Evolutionary conservation across 1,284 basidiomycete species (phyloP).

Genomic region (Ustilago curta): DNA sequence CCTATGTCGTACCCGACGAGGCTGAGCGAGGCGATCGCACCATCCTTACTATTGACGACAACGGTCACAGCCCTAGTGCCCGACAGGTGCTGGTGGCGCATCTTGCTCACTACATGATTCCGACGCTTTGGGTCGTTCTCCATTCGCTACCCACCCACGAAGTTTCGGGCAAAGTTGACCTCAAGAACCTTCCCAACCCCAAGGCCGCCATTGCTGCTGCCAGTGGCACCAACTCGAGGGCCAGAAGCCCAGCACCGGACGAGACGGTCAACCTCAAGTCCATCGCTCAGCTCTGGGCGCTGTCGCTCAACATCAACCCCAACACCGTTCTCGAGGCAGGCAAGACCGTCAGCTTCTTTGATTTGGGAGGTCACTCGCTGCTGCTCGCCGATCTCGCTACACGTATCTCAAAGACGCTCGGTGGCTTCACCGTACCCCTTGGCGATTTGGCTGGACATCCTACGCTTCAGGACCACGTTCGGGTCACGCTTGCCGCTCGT

Average conservation of each 20-base stretch:
- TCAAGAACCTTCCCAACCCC: conserved; percentile 63
- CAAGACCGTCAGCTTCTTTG: conserved; percentile 62
- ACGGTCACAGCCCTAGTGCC: conserved; percentile 63
- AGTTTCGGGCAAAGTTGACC: conserved; percentile 68
- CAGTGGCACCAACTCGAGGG: conserved; percentile 43
- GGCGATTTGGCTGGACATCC: conserved; percentile 60
- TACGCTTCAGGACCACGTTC: conserved; percentile 64
- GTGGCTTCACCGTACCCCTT: conserved; percentile 65
- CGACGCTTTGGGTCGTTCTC: conserved; percentile 65
- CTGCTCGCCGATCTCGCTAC: conserved; percentile 64
- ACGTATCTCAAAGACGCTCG: conserved; percentile 61
- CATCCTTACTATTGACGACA: conserved; percentile 54
- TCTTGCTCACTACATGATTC: conserved; percentile 68
- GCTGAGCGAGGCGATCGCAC: conserved; percentile 38
- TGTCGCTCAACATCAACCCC: conserved; percentile 60
- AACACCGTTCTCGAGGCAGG: conserved; percentile 52
- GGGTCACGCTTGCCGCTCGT: conserved; percentile 54
- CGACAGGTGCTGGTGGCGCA: conserved; percentile 49
- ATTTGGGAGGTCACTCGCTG: conserved; percentile 68
- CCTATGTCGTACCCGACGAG: conserved; percentile 64
- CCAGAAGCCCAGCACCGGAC: conserved; percentile 43
- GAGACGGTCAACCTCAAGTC: conserved; percentile 58
- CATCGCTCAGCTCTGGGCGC: conserved; percentile 63
- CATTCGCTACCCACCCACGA: conserved; percentile 64
- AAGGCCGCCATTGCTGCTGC: conserved; percentile 48